Percentiles rank a stretch among this genome's conserved stretches.
Evolutionary conservation across 352 stramenopile genomes (phyloP).

Genomic region (Phytopythium sindhum): DNA sequence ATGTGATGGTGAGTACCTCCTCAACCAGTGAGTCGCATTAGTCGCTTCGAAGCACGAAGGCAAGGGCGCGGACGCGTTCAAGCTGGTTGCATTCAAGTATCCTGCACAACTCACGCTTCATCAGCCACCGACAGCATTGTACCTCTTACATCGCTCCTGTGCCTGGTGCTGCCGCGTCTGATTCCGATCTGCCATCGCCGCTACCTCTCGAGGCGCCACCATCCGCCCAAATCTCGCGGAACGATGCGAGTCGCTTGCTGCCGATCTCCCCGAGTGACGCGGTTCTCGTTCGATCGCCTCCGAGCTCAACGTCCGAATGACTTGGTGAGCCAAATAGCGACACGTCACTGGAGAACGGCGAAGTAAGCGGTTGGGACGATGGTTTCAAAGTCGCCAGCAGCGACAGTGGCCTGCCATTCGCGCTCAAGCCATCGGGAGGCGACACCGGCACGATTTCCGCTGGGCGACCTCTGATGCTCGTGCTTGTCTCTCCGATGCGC

Average conservation of each 20-base stretch:
- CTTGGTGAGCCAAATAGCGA: neutral
- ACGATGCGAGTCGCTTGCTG: constrained; percentile 4
- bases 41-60: neutral
- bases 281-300: neutral
- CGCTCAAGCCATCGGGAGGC: neutral
- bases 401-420: neutral
- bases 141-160: neutral
- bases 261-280: constrained; percentile 4
- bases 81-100: neutral
- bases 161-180: neutral
- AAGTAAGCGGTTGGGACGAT: neutral
- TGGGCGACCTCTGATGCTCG: neutral
- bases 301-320: neutral
- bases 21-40: too few species aligned
- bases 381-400: neutral
- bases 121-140: neutral
- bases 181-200: neutral
- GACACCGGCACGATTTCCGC: neutral
- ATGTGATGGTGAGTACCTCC: too few species aligned
- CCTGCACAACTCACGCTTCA: neutral
- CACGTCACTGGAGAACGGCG: neutral
- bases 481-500: neutral
- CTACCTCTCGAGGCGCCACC: neutral
- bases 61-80: neutral
- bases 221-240: constrained; percentile 4